Evolutionary conservation across 2,329 filamentous ascomycete genomes (phyloP).

Genomic region (Reticulascus tulasneorum): DNA sequence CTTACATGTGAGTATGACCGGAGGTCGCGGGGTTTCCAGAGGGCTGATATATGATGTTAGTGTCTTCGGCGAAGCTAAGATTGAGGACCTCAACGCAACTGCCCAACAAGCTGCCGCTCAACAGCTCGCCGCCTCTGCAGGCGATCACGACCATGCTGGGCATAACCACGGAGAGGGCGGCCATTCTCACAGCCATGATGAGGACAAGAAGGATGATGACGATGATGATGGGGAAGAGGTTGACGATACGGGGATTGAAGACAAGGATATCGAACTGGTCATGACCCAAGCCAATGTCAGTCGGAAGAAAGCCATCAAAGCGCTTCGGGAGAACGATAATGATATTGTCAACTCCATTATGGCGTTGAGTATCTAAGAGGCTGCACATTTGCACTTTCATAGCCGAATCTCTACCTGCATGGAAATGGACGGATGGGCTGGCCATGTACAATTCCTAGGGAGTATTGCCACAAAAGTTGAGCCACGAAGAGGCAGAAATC

Average conservation of each 20-base stretch:
- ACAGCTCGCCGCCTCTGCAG: constrained; percentile 77
- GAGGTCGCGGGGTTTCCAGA: neutral
- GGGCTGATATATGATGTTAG: constrained; percentile 26
- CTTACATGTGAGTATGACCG: constrained; percentile 79
- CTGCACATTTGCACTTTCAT: neutral
- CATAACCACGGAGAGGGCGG: constrained; percentile 69
- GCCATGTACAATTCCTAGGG: constrained; percentile 19
- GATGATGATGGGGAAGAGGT: constrained; percentile 96
- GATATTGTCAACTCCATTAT: constrained; percentile 99
- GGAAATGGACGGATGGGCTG: constrained; percentile 18
- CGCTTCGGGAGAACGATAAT: constrained; percentile 98
- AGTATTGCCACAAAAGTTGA: too few relatives aligned
- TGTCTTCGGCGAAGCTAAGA: constrained; percentile 99
- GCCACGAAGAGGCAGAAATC: too few relatives aligned
- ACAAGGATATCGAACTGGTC: constrained; percentile 99
- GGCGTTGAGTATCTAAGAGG: constrained; percentile 81
- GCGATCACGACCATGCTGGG: constrained; percentile 61
- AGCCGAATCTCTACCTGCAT: too few relatives aligned
- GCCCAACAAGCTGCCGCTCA: constrained; percentile 94
- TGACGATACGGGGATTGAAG: constrained; percentile 88
- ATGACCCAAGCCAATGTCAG: constrained; percentile 97
- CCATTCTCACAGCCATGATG: constrained; percentile 59
- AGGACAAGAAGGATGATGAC: constrained; percentile 73
- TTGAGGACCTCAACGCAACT: constrained; percentile 98
- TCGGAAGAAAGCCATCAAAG: constrained; percentile 98